These are phyloP conservation scores for Fraxinus floribunda DNA, from an alignment of 305 asterid genomes.

Conservation along the genomic window DNA sequence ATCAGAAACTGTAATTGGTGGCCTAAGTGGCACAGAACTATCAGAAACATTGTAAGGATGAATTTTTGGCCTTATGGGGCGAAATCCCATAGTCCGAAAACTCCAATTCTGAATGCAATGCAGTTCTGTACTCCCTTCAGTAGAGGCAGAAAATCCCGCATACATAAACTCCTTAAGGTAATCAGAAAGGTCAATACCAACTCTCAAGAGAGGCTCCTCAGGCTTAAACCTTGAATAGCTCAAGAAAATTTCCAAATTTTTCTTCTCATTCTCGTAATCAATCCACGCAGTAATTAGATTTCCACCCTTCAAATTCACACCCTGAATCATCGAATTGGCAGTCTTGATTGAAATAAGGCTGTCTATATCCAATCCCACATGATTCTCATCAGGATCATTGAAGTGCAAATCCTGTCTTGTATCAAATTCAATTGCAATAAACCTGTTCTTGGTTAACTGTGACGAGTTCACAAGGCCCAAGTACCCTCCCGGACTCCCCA, in stretches of 20 bases:
- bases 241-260: slow-evolving; percentile 37
- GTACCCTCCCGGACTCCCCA: slow-evolving; percentile 44
- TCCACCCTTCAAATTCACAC: slow-evolving; percentile 39
- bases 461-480: slow-evolving; percentile 49
- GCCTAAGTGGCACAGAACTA: slow-evolving; percentile 22
- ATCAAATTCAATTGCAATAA: slow-evolving; percentile 50
- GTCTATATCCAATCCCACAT: slow-evolving; percentile 46
- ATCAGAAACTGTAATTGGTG: slow-evolving; percentile 30
- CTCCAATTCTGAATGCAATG: slow-evolving; percentile 46
- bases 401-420: slow-evolving; percentile 36
- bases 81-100: slow-evolving; percentile 37
- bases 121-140: slow-evolving; percentile 46
- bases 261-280: slow-evolving; percentile 32
- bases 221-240: slow-evolving; percentile 46
- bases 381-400: slow-evolving; percentile 47
- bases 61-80: slow-evolving; percentile 22
- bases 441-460: slow-evolving; percentile 31
- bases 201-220: slow-evolving; percentile 25
- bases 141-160: slow-evolving; percentile 45
- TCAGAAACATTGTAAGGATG: slow-evolving; percentile 46
- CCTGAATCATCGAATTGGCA: slow-evolving; percentile 22
- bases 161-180: slow-evolving; percentile 37
- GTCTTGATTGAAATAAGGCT: slow-evolving; percentile 35
- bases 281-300: slow-evolving; percentile 49
- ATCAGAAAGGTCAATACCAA: slow-evolving; percentile 38